A percentile compares a stretch with the other conserved stretches of the same genome.
Conservation (phyloP, 805 yeast genomes). For the Kodamaea neixiangensis region DNA sequence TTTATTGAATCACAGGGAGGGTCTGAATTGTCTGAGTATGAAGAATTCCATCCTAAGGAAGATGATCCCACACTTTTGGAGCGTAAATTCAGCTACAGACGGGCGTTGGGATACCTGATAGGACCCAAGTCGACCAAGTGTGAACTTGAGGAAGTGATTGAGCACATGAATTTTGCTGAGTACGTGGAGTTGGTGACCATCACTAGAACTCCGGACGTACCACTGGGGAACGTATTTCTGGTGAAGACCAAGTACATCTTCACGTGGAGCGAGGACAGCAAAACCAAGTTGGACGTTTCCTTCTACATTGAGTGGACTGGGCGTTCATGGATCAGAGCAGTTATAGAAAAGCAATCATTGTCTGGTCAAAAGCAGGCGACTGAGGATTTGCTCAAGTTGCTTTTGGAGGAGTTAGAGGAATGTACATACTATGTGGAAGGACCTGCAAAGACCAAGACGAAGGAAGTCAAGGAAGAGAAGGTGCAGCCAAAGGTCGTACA, state of each 20-base stretch:
- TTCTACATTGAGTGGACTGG: constrained; percentile 70
- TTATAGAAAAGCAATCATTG: constrained; percentile 72
- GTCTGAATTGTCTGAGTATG: constrained; percentile 51
- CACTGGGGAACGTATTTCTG: constrained; percentile 68
- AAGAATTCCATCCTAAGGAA: constrained; percentile 35
- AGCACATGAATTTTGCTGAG: constrained; percentile 50
- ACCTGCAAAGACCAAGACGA: constrained; percentile 12
- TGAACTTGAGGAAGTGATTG: constrained; percentile 59
- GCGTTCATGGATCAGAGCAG: constrained; percentile 75
- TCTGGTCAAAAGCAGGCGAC: constrained; percentile 72
- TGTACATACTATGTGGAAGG: constrained; percentile 25
- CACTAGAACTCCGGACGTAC: constrained; percentile 80
- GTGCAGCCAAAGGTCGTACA: constrained; percentile 8
- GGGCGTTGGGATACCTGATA: constrained; percentile 66
- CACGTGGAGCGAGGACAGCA: constrained; percentile 62
- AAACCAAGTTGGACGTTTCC: constrained; percentile 53
- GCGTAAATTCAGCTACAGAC: constrained; percentile 57
- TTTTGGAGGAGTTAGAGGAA: constrained; percentile 39
- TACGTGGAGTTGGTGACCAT: constrained; percentile 53
- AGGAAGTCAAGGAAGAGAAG: background rate
- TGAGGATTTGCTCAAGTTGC: constrained; percentile 46
- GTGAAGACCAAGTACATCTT: constrained; percentile 59
- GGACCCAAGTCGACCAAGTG: constrained; percentile 80
- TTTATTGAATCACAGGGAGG: constrained; percentile 65
- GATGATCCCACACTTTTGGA: constrained; percentile 37